Conservation (phyloP, 768 basidiomycete species). For the Trametes maxima region DNA sequence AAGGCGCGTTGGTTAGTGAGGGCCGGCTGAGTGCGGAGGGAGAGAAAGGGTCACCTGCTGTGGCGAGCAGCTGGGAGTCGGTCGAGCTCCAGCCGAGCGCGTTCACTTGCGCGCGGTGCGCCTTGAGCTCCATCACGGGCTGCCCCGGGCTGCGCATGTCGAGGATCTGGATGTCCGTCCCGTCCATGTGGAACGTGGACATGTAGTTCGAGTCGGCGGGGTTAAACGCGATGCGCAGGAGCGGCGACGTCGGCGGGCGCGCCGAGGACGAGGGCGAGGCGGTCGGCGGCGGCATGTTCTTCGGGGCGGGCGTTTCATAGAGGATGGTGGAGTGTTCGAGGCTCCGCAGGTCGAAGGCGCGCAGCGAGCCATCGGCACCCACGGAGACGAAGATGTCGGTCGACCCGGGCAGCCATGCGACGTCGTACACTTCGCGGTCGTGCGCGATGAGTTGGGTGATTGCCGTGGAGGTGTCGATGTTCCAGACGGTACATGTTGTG, state of each 20-base stretch:
- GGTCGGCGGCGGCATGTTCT: slow-evolving; percentile 62
- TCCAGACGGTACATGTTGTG: slow-evolving; percentile 99
- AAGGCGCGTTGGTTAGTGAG: no score
- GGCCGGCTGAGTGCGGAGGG: background rate
- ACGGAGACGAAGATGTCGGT: slow-evolving; percentile 98
- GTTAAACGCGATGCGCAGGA: slow-evolving; percentile 89
- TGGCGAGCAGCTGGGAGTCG: slow-evolving; percentile 82
- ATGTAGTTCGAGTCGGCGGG: slow-evolving; percentile 93
- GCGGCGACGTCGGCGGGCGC: slow-evolving; percentile 75
- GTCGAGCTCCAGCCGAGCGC: slow-evolving; percentile 89
- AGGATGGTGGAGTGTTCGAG: slow-evolving; percentile 98
- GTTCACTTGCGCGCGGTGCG: slow-evolving; percentile 80
- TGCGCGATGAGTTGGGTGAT: slow-evolving; percentile 98
- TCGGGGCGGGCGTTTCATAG: slow-evolving; percentile 89
- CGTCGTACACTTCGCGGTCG: slow-evolving; percentile 95
- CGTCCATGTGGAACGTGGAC: slow-evolving; percentile 96
- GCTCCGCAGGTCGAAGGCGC: slow-evolving; percentile 95
- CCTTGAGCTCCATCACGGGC: slow-evolving; percentile 89
- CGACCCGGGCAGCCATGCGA: slow-evolving; percentile 96
- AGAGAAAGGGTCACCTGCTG: slow-evolving; percentile 63
- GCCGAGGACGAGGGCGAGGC: slow-evolving; percentile 59
- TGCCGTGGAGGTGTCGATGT: slow-evolving; percentile 90
- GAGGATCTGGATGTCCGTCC: slow-evolving; percentile 84
- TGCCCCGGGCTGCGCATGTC: slow-evolving; percentile 97
- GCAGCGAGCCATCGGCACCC: slow-evolving; percentile 93